phyloP scores from a whole-genome alignment of 306 rosid genomes.

The Styphnolobium japonicum region DNA sequence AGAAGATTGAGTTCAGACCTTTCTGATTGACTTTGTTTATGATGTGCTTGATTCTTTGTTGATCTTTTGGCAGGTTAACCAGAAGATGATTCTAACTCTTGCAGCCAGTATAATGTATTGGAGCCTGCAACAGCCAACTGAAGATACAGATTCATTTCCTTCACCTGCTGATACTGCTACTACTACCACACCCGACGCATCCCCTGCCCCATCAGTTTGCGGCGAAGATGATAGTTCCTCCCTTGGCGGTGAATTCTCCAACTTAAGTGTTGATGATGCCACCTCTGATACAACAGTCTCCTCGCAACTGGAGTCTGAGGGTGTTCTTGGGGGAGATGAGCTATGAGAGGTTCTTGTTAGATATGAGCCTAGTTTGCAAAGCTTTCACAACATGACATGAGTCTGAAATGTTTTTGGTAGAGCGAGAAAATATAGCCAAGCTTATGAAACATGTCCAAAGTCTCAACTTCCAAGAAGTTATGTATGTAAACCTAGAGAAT shows the following conservation, averaged over 20 bases:
- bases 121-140: constrained; percentile 77
- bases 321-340: constrained; percentile 27
- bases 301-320: constrained; percentile 56
- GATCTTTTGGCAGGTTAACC: constrained; percentile 76
- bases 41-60: not conserved
- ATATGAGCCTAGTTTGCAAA: not conserved
- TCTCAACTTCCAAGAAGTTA: not conserved
- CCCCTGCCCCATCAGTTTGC: constrained; percentile 66
- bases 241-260: constrained; percentile 65
- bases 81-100: constrained; percentile 89
- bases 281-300: constrained; percentile 77
- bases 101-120: constrained; percentile 91
- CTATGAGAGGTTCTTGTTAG: not conserved
- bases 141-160: constrained; percentile 48
- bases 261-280: constrained; percentile 68
- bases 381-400: constrained; percentile 3
- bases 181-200: constrained; percentile 50
- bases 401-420: not conserved
- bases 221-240: constrained; percentile 81
- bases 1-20: not conserved
- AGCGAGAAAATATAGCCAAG: constrained; percentile 4
- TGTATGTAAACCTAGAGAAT: constrained; percentile 11
- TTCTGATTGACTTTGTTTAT: not conserved
- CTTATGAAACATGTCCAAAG: not conserved
- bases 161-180: constrained; percentile 49